A percentile compares a stretch with the other conserved stretches of the same genome.
Evolutionary conservation across 345 rosid genomes (phyloP).

Genomic region (Syzygium jambos): DNA sequence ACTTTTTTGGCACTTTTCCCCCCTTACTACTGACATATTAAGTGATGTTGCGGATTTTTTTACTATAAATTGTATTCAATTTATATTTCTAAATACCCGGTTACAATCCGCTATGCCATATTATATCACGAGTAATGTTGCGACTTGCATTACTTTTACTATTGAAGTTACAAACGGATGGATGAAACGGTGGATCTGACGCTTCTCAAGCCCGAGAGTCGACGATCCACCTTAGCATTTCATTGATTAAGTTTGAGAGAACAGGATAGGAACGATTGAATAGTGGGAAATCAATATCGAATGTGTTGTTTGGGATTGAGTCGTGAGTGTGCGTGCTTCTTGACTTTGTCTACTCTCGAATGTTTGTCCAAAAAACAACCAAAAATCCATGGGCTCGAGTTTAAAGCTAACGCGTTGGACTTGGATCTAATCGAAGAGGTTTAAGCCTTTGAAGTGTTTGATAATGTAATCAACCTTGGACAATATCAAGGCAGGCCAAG

Average conservation of each 20-base stretch:
- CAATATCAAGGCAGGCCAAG: background rate
- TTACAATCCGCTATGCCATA: rapidly evolving
- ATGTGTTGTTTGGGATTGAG: background rate
- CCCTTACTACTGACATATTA: too few species aligned
- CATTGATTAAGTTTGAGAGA: background rate
- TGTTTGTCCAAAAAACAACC: background rate
- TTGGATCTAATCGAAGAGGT: too few species aligned
- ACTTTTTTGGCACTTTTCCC: too few species aligned
- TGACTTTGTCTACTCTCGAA: background rate
- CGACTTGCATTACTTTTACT: background rate
- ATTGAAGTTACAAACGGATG: background rate
- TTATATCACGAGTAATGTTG: background rate
- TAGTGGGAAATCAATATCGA: background rate
- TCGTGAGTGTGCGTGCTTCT: background rate
- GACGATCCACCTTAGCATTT: background rate
- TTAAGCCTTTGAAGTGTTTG: background rate
- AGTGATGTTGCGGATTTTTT: too few species aligned
- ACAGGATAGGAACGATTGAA: background rate
- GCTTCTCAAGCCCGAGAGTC: background rate
- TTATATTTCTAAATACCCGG: background rate
- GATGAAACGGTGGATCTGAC: background rate
- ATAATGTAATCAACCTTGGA: background rate
- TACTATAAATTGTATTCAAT: too few species aligned
- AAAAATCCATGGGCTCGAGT: background rate
- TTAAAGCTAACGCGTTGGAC: background rate